Conservation (phyloP, 1,139 yeast genomes). For the Scheffersomyces insectosa region DNA sequence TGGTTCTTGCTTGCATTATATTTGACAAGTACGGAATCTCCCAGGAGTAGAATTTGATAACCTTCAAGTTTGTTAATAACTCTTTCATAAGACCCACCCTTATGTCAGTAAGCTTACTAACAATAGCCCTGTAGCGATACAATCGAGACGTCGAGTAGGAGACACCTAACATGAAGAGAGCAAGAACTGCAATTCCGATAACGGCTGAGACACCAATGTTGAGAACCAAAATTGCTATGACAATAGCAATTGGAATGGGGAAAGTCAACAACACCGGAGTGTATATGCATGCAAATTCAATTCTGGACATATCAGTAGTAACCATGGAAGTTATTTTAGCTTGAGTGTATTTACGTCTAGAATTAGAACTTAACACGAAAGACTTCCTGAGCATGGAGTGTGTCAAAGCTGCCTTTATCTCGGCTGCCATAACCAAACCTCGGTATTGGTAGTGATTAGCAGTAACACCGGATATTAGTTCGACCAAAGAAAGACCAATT, state of each 20-base stretch:
- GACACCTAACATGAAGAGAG: constrained; percentile 17
- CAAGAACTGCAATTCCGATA: constrained; percentile 32
- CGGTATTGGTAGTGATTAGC: constrained; percentile 33
- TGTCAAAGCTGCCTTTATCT: constrained; percentile 19
- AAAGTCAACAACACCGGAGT: constrained; percentile 12
- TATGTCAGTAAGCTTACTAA: constrained; percentile 32
- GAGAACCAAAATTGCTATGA: constrained; percentile 41
- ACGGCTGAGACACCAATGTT: constrained; percentile 27
- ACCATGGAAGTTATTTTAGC: constrained; percentile 23
- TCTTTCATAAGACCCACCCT: constrained; percentile 37
- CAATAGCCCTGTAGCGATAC: constrained; percentile 16
- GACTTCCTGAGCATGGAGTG: constrained; percentile 19
- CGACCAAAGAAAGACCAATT: constrained; percentile 13
- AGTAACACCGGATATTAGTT: constrained; percentile 20
- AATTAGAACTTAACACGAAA: constrained; percentile 14
- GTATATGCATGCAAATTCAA: constrained; percentile 17
- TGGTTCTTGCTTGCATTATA: constrained; percentile 42
- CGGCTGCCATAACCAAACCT: constrained; percentile 43
- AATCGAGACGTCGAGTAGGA: constrained; percentile 11
- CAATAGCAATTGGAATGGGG: constrained; percentile 43
- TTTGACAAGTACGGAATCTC: constrained; percentile 53
- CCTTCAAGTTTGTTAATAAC: constrained; percentile 34
- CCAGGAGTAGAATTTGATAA: constrained; percentile 57
- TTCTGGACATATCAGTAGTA: constrained; percentile 23
- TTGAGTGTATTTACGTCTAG: constrained; percentile 14